Conservation (phyloP, 2,329 filamentous ascomycete genomes). For the Apiospora marii region DNA sequence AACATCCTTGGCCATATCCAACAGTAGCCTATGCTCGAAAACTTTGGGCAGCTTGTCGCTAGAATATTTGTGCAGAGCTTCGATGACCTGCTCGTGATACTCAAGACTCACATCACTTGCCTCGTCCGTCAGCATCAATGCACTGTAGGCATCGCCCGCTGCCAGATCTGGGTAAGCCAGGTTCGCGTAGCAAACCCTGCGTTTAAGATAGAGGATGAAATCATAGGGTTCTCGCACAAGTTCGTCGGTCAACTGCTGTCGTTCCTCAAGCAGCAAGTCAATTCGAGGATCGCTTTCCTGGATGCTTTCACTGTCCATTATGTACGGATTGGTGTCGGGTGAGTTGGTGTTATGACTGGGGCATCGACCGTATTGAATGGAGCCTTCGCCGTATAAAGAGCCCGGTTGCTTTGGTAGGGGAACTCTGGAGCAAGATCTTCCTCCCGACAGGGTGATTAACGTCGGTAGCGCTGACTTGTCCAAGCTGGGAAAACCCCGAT, state of each 20-base stretch:
- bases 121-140: conserved; percentile 86
- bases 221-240: conserved; percentile 65
- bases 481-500: not conserved
- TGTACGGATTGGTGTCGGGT: conserved; percentile 2
- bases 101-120: conserved; percentile 81
- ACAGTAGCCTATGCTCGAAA: conserved; percentile 53
- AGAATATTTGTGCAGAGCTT: conserved; percentile 55
- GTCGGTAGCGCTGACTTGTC: not conserved
- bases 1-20: conserved; percentile 33
- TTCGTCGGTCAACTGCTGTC: conserved; percentile 63
- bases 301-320: conserved; percentile 33
- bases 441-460: not conserved
- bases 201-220: conserved; percentile 69
- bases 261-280: conserved; percentile 59
- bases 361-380: conserved; percentile 12
- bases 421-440: conserved; percentile 8
- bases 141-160: conserved; percentile 87
- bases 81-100: conserved; percentile 74
- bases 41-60: conserved; percentile 51
- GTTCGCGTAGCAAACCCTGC: conserved; percentile 74
- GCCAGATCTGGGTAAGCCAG: conserved; percentile 91
- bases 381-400: not conserved
- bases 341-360: conserved; percentile 13
- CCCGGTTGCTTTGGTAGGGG: not conserved
- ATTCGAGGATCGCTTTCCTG: conserved; percentile 49